phyloP scores from a whole-genome alignment of 768 basidiomycete species.

The Pholiota conissans region DNA sequence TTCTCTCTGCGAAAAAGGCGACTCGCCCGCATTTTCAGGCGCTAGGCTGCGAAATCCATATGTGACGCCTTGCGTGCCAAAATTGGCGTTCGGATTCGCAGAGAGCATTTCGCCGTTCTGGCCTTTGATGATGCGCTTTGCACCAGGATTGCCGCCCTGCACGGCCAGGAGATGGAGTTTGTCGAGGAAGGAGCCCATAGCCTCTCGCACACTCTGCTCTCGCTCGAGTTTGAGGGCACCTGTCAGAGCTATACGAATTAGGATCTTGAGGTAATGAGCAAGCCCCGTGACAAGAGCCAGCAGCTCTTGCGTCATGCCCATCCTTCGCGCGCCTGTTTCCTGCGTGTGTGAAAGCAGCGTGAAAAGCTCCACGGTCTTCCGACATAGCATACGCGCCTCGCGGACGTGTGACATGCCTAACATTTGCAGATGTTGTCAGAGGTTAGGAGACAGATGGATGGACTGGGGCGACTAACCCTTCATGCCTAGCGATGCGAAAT shows the following conservation, averaged over 20 bases:
- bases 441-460: not conserved
- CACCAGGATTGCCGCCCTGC: conserved; percentile 78
- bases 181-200: conserved; percentile 88
- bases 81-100: conserved; percentile 48
- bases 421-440: not conserved
- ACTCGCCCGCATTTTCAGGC: conserved; percentile 88
- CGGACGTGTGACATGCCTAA: conserved; percentile 97
- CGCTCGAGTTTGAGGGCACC: conserved; percentile 94
- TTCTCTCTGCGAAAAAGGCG: conserved; percentile 64
- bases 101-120: conserved; percentile 62
- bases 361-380: conserved; percentile 98
- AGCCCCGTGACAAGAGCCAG: conserved; percentile 97
- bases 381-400: conserved; percentile 97
- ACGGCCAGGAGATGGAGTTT: conserved; percentile 90
- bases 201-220: conserved; percentile 79
- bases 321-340: conserved; percentile 84
- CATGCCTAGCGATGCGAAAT: conserved; percentile 74
- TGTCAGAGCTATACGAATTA: conserved; percentile 96
- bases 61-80: conserved; percentile 83
- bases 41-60: conserved; percentile 94
- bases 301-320: conserved; percentile 97
- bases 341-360: conserved; percentile 94
- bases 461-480: conserved; percentile 64
- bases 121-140: conserved; percentile 73
- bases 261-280: conserved; percentile 98